phyloP scores from a whole-genome alignment of 495 filamentous ascomycete species.

The Melanomma pulvis-pyrius region DNA sequence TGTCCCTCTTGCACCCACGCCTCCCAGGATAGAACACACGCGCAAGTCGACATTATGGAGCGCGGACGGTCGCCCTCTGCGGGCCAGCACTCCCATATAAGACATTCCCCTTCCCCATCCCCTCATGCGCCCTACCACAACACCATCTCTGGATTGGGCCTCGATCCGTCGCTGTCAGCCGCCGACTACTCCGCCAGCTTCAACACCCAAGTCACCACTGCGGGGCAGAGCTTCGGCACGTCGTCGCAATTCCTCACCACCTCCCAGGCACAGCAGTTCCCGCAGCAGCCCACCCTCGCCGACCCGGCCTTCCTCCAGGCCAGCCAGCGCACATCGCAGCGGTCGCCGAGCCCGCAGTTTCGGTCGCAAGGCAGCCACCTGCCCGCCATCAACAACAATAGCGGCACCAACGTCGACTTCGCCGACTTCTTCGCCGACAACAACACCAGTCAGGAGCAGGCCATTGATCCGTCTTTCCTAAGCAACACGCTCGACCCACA shows the following conservation, averaged over 20 bases:
- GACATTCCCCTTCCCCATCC: slow-evolving; percentile 45
- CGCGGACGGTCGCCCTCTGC: slow-evolving; percentile 43
- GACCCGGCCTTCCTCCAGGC: slow-evolving; percentile 37
- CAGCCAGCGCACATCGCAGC: slow-evolving; percentile 21
- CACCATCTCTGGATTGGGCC: slow-evolving; percentile 30
- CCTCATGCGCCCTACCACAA: slow-evolving; percentile 37
- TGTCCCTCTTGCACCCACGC: slow-evolving; percentile 4
- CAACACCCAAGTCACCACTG: slow-evolving; percentile 19
- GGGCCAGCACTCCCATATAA: slow-evolving; percentile 43
- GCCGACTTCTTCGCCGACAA: slow-evolving; percentile 34
- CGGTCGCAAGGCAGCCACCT: slow-evolving; percentile 43
- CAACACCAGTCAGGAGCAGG: slow-evolving; percentile 37
- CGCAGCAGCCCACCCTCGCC: slow-evolving; percentile 27
- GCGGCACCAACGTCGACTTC: slow-evolving; percentile 35
- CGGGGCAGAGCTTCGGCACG: slow-evolving; percentile 28
- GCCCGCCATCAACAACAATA: slow-evolving; percentile 36
- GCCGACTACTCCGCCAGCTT: slow-evolving; percentile 34
- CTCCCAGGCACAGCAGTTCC: slow-evolving; percentile 34
- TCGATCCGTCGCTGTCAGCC: slow-evolving; percentile 39
- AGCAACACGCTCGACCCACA: slow-evolving; percentile 38
- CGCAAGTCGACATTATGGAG: slow-evolving; percentile 42
- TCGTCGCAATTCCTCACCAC: slow-evolving; percentile 35
- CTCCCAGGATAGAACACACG: slow-evolving; percentile 38
- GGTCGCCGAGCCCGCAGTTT: slow-evolving; percentile 36
- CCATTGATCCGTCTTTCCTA: slow-evolving; percentile 44